Evolutionary conservation across 2,329 filamentous ascomycete species (phyloP).

Genomic region (Beauveria sp.): DNA sequence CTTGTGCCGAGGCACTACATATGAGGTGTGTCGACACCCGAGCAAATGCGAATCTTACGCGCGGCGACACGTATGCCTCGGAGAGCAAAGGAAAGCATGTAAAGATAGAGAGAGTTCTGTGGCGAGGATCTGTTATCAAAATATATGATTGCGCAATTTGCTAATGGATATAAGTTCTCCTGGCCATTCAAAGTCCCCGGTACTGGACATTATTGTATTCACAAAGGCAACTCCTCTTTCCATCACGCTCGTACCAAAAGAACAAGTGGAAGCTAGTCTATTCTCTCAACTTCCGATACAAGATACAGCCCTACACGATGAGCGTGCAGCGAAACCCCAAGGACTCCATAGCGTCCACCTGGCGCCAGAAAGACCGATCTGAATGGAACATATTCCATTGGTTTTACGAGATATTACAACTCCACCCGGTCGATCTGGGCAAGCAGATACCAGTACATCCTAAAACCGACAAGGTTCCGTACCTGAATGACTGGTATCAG

Average conservation of each 20-base stretch:
- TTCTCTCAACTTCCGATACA: background rate
- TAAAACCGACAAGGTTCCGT: conserved; percentile 26
- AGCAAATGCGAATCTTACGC: background rate
- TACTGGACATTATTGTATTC: background rate
- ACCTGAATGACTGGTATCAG: conserved; percentile 20
- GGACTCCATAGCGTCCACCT: conserved; percentile 19
- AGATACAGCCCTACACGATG: background rate
- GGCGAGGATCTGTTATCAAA: background rate
- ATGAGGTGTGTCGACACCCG: background rate
- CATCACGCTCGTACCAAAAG: too few species aligned
- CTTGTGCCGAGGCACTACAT: background rate
- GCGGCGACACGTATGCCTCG: background rate
- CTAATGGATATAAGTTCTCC: background rate
- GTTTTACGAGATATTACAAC: conserved; percentile 13
- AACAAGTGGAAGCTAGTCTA: background rate
- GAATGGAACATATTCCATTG: conserved; percentile 17
- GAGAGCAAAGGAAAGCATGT: background rate
- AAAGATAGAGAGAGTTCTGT: background rate
- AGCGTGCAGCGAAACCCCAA: conserved; percentile 2
- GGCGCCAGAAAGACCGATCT: conserved; percentile 13
- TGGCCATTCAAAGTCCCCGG: background rate
- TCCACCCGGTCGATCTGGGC: conserved; percentile 15
- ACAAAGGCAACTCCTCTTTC: background rate
- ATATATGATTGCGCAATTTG: background rate
- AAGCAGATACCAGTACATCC: conserved; percentile 20